Evolutionary conservation across 371 early-diverging fungal species (phyloP), one percentile per base, ranked within the genome.

Genomic region (Mortierella sp.): DNA sequence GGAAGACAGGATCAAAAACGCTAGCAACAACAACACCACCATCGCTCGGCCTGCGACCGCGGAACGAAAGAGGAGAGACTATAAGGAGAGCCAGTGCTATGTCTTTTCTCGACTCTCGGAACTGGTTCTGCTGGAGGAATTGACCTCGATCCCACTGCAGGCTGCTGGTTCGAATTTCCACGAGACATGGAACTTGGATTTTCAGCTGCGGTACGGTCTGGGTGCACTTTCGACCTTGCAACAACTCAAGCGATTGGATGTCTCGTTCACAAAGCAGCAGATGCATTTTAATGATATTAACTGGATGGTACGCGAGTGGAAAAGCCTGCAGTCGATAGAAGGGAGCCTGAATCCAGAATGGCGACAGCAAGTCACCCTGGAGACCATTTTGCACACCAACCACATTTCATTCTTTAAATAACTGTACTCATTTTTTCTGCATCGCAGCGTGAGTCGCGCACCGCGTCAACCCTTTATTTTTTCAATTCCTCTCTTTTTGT

Each of bases 261-360:
- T 72, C 24, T 72, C 72, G 24, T 72, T n/a, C 35, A 72, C 72
- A 3, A 43, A 48, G 35, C 72, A 72, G 32, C 72, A 72, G 72
- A 72, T 72, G 72, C 4, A 24, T 8, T 7, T 35, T 14, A 54
- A 48, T 6, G 72, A 72, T 29, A 18, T 72, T 5, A 54, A 43
- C 14, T 72, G 72, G 72, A 72, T 72, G 51, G 16, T 72, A 18
- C 32, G 48, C 29, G n/a, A 51, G 14, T 72, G 72, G 72, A 72
- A 51, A 51, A 24, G 18, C 35, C 32, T 72, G 29, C 72, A 72
- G 51, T 46, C 72, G 35, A 72, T 72, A n/a, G 54, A 51, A 49
- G 72, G 72, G 5, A 72, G 72, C 27, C 54, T 72, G 72, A 72
- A 38, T n/a, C 10, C 24, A 1, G 21, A 72, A 18, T 12, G 38